Evolutionary conservation across 208 protist genomes (phyloP), one percentile per base, ranked within the genome.

Genomic region (Leishmania amazonensis): DNA sequence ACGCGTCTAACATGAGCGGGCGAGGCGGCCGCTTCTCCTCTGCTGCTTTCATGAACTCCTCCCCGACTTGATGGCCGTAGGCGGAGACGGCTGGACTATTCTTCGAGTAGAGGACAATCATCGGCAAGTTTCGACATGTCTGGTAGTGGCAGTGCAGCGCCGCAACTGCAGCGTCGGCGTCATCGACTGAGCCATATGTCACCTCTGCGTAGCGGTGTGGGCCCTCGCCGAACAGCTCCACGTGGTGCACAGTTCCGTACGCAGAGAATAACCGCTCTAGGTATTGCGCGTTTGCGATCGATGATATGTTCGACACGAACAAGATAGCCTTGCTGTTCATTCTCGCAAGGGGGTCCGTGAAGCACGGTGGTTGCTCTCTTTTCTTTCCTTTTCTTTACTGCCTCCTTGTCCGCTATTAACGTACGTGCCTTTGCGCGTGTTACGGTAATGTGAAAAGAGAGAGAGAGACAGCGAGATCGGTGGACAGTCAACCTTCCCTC

Each of bases 101-200:
- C 51, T 90, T 83, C 9, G 90, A 90, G 82, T 97, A 97, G 3
- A 97, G 80, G n/a, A 97, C 94, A 76, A 97, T 89, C 70, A 97
- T 84, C 4, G 91, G 91, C 13, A 95, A 75, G 38, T 89, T 84
- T 2, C 80, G 85, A n/a, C 90, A 88, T 7, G 92, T 93, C 62
- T 90, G 91, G 83, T 97, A 96, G 80, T 88, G 91, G 68, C 89
- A 89, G 81, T 97, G 94, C n/a, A 97, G 88, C 24, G 94, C 91
- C 1, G 93, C 93, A 13, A 97, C 86, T 47, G 93, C 91, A 62
- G 91, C 86, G 77, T 97, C 94, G 21, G 91, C 94, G 79, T 95
- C 92, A 75, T 97, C 93, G 38, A 93, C 83, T 51, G 86, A 78
- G 64, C 67, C 65, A 82, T 93, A 95, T 17, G 87, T 93, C 19